phyloP scores from a whole-genome alignment of 805 yeast genomes.

The Sugiyamaella marilandica region DNA sequence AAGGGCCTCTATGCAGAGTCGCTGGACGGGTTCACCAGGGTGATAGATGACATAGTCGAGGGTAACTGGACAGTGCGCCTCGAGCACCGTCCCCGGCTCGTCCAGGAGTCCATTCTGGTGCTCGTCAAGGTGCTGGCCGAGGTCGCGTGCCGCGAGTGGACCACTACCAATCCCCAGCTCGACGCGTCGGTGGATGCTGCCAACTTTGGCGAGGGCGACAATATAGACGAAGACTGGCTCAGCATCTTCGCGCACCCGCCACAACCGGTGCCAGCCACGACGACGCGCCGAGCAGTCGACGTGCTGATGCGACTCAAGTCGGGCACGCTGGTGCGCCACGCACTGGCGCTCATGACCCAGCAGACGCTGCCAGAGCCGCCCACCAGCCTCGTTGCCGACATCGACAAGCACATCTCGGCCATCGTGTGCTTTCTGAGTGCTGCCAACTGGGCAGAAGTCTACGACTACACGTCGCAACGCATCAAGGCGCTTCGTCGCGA shows the following conservation, averaged over 20 bases:
- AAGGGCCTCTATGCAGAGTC: constrained; percentile 16
- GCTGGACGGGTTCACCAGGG: constrained; percentile 11
- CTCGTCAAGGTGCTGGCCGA: constrained; percentile 15
- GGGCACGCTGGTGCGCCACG: constrained; percentile 4
- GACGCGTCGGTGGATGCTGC: not conserved
- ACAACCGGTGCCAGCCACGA: constrained; percentile 6
- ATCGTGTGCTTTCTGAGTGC: constrained; percentile 47
- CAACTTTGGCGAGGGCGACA: not conserved
- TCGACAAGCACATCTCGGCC: constrained; percentile 28
- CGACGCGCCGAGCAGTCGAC: constrained; percentile 12
- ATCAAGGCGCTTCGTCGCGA: constrained; percentile 33
- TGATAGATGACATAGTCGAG: constrained; percentile 12
- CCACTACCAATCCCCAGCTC: not conserved
- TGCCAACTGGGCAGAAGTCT: constrained; percentile 44
- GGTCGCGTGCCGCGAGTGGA: constrained; percentile 19
- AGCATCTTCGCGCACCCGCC: constrained; percentile 13
- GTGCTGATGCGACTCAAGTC: constrained; percentile 17
- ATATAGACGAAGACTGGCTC: constrained; percentile 7
- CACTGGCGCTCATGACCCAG: constrained; percentile 7
- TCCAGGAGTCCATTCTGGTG: constrained; percentile 13
- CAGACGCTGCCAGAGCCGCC: constrained; percentile 4
- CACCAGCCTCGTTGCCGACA: constrained; percentile 10
- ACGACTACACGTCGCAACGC: constrained; percentile 10
- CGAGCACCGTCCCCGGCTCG: constrained; percentile 6
- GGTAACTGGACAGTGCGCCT: constrained; percentile 6